Evolutionary conservation across 164 flowering plant genomes (phyloP), one percentile per base, ranked within the genome.

Genomic region (Umbellularia californica): DNA sequence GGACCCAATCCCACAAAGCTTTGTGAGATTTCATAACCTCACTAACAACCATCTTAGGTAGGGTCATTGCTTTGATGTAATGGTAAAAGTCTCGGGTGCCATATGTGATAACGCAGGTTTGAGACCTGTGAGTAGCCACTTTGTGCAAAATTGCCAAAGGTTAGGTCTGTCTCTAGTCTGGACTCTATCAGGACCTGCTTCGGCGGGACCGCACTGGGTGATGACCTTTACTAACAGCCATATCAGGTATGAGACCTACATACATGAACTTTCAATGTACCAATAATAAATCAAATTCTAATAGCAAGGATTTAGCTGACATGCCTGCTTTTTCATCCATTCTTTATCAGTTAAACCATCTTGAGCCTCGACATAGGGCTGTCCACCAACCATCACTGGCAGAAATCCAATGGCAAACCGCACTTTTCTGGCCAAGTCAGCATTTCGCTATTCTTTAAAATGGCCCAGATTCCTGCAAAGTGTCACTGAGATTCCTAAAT

Each of bases 371-470:
- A 95, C 99, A 84, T 95, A 95, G 41, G 92, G 76, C 78, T 95
- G 99, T 30, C 99, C 99, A 66, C 99, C 99, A 62, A 88, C 33
- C 77, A 95, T 93, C 62, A 98, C 99, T 75, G 99, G 99, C 76
- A 95, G 83, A 20, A 95, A 94, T 23, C 99, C 99, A 81, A 92
- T 82, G 12, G 99, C 99, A 86, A 95, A 95, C 74, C 87, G 89
- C 69, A 92, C 82, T 83, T 95, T 82, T 95, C 99, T 14, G 94
- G 85, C 99, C 99, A 95, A 50, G 97, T 92, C 77, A 95, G 84
- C 99, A 95, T 93, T 79, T 95, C 99, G 83, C 88, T 95, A 78
- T 95, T 95, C 88, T 74, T 95, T 73, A 95, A 82, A 74, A 93
- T 95, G 70, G 99, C 99, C 97, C 85, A 94, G 76, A 95, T 90